phyloP scores from a whole-genome alignment of 2,329 filamentous ascomycete species.

The Aspergillus sp. region DNA sequence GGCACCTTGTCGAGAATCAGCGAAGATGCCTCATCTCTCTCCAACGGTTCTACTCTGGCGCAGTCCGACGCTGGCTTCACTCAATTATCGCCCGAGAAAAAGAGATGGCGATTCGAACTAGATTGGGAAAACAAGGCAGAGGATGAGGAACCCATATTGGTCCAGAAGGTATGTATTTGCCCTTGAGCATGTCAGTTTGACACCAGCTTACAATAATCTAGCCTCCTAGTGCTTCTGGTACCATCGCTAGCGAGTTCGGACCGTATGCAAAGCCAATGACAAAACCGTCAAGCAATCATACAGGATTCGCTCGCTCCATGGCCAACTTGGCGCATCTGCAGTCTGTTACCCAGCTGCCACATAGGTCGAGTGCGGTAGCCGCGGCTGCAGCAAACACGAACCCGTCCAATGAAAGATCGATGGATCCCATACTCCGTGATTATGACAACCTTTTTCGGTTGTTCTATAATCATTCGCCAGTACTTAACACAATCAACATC shows the following conservation, averaged over 20 bases:
- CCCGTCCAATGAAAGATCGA: slow-evolving; percentile 50
- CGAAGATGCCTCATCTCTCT: slow-evolving; percentile 35
- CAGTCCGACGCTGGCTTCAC: slow-evolving; percentile 41
- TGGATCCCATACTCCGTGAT: slow-evolving; percentile 77
- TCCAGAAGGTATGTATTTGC: slow-evolving; percentile 67
- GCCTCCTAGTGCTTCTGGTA: slow-evolving; percentile 45
- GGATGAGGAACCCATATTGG: slow-evolving; percentile 81
- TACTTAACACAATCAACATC: slow-evolving; percentile 82
- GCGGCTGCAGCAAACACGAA: slow-evolving; percentile 11
- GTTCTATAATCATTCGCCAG: slow-evolving; percentile 89
- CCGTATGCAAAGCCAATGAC: slow-evolving; percentile 58
- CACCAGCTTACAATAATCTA: slow-evolving; percentile 13
- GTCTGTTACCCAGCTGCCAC: slow-evolving; percentile 54
- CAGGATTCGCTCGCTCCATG: slow-evolving; percentile 83
- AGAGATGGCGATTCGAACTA: slow-evolving; percentile 83
- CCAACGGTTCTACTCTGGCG: slow-evolving; percentile 38
- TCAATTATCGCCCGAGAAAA: slow-evolving; percentile 49
- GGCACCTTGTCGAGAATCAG: slow-evolving; percentile 34
- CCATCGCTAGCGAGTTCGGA: slow-evolving; percentile 55
- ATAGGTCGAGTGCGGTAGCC: slow-evolving; percentile 49
- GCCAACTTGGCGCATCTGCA: slow-evolving; percentile 67
- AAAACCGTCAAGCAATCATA: slow-evolving; percentile 61
- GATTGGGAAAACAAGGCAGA: slow-evolving; percentile 69
- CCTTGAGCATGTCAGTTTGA: slow-evolving; percentile 5
- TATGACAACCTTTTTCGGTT: slow-evolving; percentile 95